These are phyloP conservation scores for Lentinus polychrous DNA, from an alignment of 1,284 basidiomycete genomes.

Conservation along the genomic window DNA sequence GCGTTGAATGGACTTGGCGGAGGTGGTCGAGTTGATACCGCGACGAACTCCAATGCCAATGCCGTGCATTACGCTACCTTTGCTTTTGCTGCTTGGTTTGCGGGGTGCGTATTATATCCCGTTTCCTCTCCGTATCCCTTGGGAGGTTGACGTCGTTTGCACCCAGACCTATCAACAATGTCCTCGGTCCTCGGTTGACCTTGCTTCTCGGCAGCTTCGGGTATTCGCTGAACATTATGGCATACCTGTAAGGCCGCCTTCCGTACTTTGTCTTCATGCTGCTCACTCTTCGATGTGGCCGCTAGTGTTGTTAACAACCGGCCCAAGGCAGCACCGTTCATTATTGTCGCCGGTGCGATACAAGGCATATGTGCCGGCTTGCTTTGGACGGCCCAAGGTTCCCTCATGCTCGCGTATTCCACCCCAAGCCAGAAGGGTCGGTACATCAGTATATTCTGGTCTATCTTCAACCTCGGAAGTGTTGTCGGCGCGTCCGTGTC, in stretches of 20 bases:
- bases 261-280: not conserved
- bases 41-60: conserved; percentile 58
- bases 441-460: conserved; percentile 72
- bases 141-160: not conserved
- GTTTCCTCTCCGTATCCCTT: not conserved
- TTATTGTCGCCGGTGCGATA: conserved; percentile 73
- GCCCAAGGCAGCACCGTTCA: conserved; percentile 49
- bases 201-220: conserved; percentile 68
- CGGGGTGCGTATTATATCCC: conserved; percentile 60
- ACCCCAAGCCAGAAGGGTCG: conserved; percentile 72
- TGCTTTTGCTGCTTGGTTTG: conserved; percentile 55
- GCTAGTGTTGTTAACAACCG: conserved; percentile 62
- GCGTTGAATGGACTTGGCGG: conserved; percentile 58
- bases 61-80: conserved; percentile 66
- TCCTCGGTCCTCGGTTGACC: conserved; percentile 66
- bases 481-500: conserved; percentile 58
- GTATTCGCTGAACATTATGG: conserved; percentile 69
- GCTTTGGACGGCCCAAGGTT: conserved; percentile 81
- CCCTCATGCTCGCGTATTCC: conserved; percentile 79
- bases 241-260: conserved; percentile 49
- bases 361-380: conserved; percentile 83
- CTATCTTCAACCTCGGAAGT: conserved; percentile 60
- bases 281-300: too few species aligned
- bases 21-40: conserved; percentile 60
- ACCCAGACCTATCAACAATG: conserved; percentile 67